A percentile compares a stretch with the other conserved stretches of the same genome.
phyloP scores from a whole-genome alignment of 441 rosid genomes.

The Euphorbia celastroides region DNA sequence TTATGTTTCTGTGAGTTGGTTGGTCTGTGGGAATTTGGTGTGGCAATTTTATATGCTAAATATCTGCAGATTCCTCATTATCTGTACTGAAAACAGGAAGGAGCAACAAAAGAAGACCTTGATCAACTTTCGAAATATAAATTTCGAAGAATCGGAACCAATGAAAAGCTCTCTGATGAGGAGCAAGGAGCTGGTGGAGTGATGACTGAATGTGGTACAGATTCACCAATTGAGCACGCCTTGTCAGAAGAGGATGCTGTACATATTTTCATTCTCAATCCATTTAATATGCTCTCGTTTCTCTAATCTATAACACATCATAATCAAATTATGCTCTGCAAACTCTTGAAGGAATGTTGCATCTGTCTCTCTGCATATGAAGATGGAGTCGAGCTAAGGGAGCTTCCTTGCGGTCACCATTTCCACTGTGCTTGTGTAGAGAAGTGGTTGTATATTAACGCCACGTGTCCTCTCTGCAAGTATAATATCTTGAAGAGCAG shows the following conservation, averaged over 20 bases:
- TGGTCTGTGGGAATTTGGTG: neutral
- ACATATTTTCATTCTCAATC: slow-evolving; percentile 18
- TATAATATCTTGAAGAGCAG: slow-evolving; percentile 82
- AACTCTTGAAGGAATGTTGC: slow-evolving; percentile 78
- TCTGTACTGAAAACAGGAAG: slow-evolving; percentile 55
- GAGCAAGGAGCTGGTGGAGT: slow-evolving; percentile 56
- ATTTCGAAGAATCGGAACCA: slow-evolving; percentile 36
- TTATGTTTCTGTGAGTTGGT: neutral
- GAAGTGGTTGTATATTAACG: slow-evolving; percentile 85
- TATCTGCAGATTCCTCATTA: neutral
- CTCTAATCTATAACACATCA: neutral
- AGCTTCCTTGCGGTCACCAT: slow-evolving; percentile 94
- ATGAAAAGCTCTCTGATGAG: slow-evolving; percentile 43
- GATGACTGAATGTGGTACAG: slow-evolving; percentile 77
- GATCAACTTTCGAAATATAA: slow-evolving; percentile 77
- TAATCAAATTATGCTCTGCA: slow-evolving; percentile 9
- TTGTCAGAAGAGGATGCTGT: slow-evolving; percentile 81
- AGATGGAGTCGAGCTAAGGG: slow-evolving; percentile 87
- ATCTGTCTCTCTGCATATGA: slow-evolving; percentile 89
- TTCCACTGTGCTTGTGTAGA: slow-evolving; percentile 93
- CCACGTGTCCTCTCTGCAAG: slow-evolving; percentile 97
- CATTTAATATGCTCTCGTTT: neutral
- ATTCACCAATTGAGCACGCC: slow-evolving; percentile 58
- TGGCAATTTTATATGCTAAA: neutral
- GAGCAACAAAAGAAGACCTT: slow-evolving; percentile 88